Conservation (phyloP, 2,329 filamentous ascomycete species). For the Colletotrichum sp. region DNA sequence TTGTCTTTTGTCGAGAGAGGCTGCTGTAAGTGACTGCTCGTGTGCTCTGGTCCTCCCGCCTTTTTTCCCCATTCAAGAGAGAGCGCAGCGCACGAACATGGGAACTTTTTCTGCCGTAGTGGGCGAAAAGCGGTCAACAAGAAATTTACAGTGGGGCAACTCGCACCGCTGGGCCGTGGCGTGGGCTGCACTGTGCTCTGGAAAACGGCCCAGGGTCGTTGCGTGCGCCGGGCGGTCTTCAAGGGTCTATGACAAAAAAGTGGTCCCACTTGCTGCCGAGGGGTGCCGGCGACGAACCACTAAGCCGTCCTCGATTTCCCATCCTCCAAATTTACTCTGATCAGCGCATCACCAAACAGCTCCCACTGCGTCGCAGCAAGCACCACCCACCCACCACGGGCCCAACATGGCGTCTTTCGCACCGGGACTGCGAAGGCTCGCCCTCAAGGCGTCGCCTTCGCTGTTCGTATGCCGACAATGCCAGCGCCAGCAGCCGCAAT, state of each 20-base stretch:
- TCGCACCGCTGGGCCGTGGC: neutral
- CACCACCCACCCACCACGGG: neutral
- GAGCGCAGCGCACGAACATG: neutral
- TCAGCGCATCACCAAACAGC: neutral
- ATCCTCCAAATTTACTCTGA: neutral
- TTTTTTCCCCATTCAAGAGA: neutral
- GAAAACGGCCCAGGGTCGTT: neutral
- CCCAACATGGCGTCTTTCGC: constrained; percentile 46
- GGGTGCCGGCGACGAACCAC: constrained; percentile 10
- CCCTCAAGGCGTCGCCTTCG: constrained; percentile 41
- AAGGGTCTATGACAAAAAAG: constrained; percentile 1
- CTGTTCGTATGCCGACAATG: constrained; percentile 57
- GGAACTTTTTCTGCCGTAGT: constrained; percentile 23
- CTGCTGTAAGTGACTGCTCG: neutral
- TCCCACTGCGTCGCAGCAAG: neutral
- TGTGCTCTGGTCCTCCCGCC: neutral
- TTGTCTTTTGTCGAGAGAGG: constrained; percentile 11
- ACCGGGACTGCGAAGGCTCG: constrained; percentile 45
- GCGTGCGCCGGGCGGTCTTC: neutral
- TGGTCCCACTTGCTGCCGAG: constrained; percentile 1
- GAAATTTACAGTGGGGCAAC: constrained; percentile 20
- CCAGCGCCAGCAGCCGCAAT: constrained; percentile 33
- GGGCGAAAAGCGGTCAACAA: constrained; percentile 21
- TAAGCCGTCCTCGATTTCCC: constrained; percentile 13
- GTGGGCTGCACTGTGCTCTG: neutral